Conservation (phyloP, 768 basidiomycete genomes). For the Boletellus emodensis region DNA sequence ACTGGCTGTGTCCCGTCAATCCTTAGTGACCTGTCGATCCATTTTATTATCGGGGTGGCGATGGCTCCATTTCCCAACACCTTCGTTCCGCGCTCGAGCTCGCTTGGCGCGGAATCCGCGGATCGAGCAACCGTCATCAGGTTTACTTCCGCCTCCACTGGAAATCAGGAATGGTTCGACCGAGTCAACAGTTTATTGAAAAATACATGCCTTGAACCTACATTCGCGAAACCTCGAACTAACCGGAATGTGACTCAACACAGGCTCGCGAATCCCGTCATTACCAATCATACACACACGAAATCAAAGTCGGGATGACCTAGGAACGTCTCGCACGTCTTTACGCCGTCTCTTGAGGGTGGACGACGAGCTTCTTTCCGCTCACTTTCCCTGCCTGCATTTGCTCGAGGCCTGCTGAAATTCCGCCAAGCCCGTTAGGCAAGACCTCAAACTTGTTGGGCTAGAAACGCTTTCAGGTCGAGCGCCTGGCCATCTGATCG, state of each 20-base stretch:
- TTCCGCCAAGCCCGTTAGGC: slow-evolving; percentile 37
- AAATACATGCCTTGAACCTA: slow-evolving; percentile 3
- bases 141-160: not conserved
- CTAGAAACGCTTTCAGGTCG: slow-evolving; percentile 18
- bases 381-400: slow-evolving; percentile 37
- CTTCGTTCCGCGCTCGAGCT: not conserved
- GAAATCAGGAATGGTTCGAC: not conserved
- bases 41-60: not conserved
- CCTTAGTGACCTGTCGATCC: not conserved
- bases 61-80: not conserved
- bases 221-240: not conserved
- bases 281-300: slow-evolving; percentile 18
- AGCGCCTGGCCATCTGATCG: not conserved
- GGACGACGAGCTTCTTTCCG: slow-evolving; percentile 42
- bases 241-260: slow-evolving; percentile 1
- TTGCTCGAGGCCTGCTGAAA: slow-evolving; percentile 34
- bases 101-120: not conserved
- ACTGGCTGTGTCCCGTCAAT: not conserved
- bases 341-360: slow-evolving; percentile 36
- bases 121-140: not conserved
- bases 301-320: not conserved
- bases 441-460: slow-evolving; percentile 42
- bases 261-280: not conserved
- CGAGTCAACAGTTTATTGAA: not conserved
- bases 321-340: not conserved